These are phyloP conservation scores for Aspergillus costaricaensis DNA, from an alignment of 2,329 filamentous ascomycete species.

Conservation along the genomic window DNA sequence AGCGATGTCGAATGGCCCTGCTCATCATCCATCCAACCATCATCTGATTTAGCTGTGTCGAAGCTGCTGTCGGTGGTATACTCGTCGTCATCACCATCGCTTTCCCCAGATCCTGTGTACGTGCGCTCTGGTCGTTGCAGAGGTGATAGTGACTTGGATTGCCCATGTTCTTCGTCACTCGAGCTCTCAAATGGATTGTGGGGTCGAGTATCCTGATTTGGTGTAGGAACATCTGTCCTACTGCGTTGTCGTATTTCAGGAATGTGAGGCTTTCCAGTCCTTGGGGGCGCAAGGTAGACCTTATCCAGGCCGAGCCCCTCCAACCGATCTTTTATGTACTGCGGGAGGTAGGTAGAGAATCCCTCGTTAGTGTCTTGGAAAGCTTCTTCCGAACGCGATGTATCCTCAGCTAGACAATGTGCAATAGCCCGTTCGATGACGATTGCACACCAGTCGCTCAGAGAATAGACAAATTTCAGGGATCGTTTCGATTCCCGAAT, in stretches of 20 bases:
- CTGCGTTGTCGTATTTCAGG: neutral
- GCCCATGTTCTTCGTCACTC: neutral
- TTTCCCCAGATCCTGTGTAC: neutral
- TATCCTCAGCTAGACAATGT: neutral
- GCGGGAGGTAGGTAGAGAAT: neutral
- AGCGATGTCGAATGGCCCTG: neutral
- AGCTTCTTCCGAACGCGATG: neutral
- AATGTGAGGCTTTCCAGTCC: neutral
- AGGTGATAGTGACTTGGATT: neutral
- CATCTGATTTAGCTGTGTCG: neutral
- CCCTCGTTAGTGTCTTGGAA: neutral
- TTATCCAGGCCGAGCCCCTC: neutral
- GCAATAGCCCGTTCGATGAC: neutral
- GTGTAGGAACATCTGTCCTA: neutral
- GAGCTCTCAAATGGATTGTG: neutral
- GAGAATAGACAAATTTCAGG: fast-evolving
- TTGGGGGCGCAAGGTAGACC: neutral
- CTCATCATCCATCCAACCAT: neutral
- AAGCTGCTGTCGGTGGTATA: neutral
- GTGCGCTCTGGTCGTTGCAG: neutral
- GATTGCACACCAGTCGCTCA: neutral
- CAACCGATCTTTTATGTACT: neutral
- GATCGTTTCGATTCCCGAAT: neutral
- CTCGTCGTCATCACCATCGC: neutral
- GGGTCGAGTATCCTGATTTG: neutral